phyloP scores from a whole-genome alignment of 768 basidiomycete genomes.

The Tubosaeta sp. region DNA sequence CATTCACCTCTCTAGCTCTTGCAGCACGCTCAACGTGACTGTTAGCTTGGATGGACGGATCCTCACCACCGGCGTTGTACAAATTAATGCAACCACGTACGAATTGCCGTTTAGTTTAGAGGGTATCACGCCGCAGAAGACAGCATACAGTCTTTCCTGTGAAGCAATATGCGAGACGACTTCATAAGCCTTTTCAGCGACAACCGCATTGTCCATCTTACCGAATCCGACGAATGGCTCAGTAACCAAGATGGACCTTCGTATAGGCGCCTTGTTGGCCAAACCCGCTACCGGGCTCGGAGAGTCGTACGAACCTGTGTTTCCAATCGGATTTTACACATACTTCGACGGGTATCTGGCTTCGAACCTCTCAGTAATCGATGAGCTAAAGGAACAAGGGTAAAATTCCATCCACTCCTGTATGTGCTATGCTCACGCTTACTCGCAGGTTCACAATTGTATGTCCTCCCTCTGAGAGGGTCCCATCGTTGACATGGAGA shows the following conservation, averaged over 20 bases:
- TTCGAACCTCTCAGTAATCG: slow-evolving; percentile 21
- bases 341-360: slow-evolving; percentile 33
- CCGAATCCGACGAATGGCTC: slow-evolving; percentile 48
- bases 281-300: slow-evolving; percentile 47
- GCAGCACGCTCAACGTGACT: slow-evolving; percentile 35
- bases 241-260: slow-evolving; percentile 46
- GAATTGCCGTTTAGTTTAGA: slow-evolving; percentile 47
- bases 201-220: slow-evolving; percentile 44
- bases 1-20: slow-evolving; percentile 30
- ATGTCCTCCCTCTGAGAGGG: slow-evolving; percentile 10
- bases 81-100: slow-evolving; percentile 48
- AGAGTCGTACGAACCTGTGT: slow-evolving; percentile 48
- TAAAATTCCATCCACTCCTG: slow-evolving; percentile 7
- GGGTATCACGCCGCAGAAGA: slow-evolving; percentile 39
- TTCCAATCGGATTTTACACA: slow-evolving; percentile 44
- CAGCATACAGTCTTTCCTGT: slow-evolving; percentile 29
- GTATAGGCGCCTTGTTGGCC: slow-evolving; percentile 54
- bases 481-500: not conserved
- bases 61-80: slow-evolving; percentile 42
- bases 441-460: slow-evolving; percentile 28
- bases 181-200: slow-evolving; percentile 43
- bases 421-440: not conserved
- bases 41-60: slow-evolving; percentile 43
- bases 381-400: slow-evolving; percentile 32
- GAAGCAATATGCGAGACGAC: slow-evolving; percentile 25